Conservation (phyloP, 345 rosid species). For the Sisymbrium irio region DNA sequence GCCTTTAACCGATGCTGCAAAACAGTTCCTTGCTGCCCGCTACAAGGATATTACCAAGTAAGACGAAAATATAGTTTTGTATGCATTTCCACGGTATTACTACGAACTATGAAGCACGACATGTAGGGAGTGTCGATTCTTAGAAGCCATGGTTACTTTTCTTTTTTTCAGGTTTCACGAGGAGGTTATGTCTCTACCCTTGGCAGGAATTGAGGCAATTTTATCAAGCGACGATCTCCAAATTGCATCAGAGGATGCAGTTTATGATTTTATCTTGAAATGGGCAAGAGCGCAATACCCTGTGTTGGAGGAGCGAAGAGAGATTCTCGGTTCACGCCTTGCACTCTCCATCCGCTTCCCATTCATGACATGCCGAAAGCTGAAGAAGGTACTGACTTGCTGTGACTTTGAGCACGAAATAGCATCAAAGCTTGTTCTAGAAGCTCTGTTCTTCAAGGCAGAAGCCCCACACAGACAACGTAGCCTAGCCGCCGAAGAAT, state of each 20-base stretch:
- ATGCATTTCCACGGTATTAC: background rate
- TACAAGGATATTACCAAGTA: slow-evolving; percentile 86
- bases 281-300: slow-evolving; percentile 77
- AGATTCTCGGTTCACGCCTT: slow-evolving; percentile 69
- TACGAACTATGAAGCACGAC: background rate
- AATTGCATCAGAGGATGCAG: slow-evolving; percentile 96
- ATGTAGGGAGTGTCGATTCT: background rate
- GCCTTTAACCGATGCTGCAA: slow-evolving; percentile 94
- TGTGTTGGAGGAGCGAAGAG: slow-evolving; percentile 69
- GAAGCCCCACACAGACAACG: slow-evolving; percentile 91
- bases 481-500: slow-evolving; percentile 70
- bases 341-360: slow-evolving; percentile 91
- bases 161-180: slow-evolving; percentile 64
- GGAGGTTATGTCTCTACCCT: slow-evolving; percentile 78
- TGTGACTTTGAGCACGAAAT: slow-evolving; percentile 79
- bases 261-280: slow-evolving; percentile 80
- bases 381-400: slow-evolving; percentile 79
- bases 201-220: slow-evolving; percentile 92
- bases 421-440: slow-evolving; percentile 84
- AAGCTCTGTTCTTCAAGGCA: slow-evolving; percentile 94
- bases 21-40: slow-evolving; percentile 73
- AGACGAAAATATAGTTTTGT: slow-evolving; percentile 9
- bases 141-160: background rate
- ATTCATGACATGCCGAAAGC: slow-evolving; percentile 88
- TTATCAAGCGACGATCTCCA: slow-evolving; percentile 86